phyloP scores from a whole-genome alignment of 225 moss, liverwort and hornwort species.

The Thuidium tamariscinum region DNA sequence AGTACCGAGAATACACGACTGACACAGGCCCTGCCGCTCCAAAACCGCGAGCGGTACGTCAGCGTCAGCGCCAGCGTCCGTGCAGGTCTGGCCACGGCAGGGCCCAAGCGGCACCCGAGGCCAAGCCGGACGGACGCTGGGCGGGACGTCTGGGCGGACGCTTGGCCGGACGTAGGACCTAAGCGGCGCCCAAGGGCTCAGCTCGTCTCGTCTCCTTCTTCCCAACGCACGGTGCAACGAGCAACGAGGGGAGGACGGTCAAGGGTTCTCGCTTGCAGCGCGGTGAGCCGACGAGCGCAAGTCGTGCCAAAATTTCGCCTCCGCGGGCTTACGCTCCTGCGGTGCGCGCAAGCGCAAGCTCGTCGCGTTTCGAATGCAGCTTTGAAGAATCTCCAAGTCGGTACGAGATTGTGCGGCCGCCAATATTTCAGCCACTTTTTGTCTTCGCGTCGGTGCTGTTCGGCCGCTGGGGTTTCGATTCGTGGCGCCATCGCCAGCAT shows the following conservation, averaged over 20 bases:
- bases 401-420: slow-evolving; percentile 4
- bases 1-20: neutral
- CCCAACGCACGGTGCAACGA: slow-evolving; percentile 12
- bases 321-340: slow-evolving; percentile 28
- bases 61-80: neutral
- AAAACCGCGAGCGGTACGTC: too few relatives aligned
- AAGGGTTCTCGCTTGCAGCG: slow-evolving; percentile 7
- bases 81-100: neutral
- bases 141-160: too few relatives aligned
- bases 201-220: neutral
- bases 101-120: too few relatives aligned
- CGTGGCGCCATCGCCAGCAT: neutral
- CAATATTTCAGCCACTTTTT: neutral
- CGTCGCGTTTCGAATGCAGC: neutral
- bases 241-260: slow-evolving; percentile 3
- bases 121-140: neutral
- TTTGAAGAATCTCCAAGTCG: neutral
- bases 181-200: neutral
- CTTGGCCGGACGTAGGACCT: neutral
- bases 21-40: neutral
- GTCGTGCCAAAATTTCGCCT: slow-evolving; percentile 17
- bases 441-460: neutral
- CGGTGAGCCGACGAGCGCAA: neutral
- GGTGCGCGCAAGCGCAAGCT: neutral
- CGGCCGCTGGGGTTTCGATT: slow-evolving; percentile 10